Percentiles rank a stretch among this genome's conserved stretches.
Evolutionary conservation across 1,284 basidiomycete genomes (phyloP).

Genomic region (Erythrobasidium hasegawianum): DNA sequence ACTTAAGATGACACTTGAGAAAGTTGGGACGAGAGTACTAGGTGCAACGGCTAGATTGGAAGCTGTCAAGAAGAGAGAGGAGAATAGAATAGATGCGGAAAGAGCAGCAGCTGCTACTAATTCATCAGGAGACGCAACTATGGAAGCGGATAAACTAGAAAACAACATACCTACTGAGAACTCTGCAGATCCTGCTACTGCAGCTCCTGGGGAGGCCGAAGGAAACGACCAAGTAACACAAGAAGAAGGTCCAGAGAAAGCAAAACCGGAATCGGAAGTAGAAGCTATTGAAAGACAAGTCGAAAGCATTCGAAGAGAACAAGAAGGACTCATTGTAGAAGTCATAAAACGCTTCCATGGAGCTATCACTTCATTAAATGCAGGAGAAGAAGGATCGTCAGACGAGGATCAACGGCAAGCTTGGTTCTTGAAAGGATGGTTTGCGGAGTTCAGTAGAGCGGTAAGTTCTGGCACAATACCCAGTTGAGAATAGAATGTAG

Average conservation of each 20-base stretch:
- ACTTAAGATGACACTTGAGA: constrained; percentile 73
- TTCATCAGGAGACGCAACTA: not conserved
- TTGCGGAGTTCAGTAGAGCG: constrained; percentile 71
- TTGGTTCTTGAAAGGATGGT: constrained; percentile 84
- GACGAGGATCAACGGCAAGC: constrained; percentile 68
- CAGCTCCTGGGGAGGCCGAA: too few relatives aligned
- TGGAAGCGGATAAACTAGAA: constrained; percentile 1
- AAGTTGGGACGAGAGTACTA: constrained; percentile 78
- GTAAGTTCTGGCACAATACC: too few relatives aligned
- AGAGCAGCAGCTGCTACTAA: constrained; percentile 37
- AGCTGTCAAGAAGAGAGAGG: constrained; percentile 74
- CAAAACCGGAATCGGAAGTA: constrained; percentile 61
- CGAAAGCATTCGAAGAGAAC: constrained; percentile 62
- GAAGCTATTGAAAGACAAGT: constrained; percentile 67
- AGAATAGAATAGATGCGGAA: constrained; percentile 51
- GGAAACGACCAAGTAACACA: constrained; percentile 22
- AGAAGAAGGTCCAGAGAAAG: constrained; percentile 60
- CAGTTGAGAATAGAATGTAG: too few relatives aligned
- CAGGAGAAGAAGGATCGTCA: too few relatives aligned
- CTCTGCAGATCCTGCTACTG: not conserved
- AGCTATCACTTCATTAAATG: constrained; percentile 50
- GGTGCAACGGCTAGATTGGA: constrained; percentile 68
- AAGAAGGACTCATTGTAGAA: constrained; percentile 65
- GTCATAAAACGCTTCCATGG: constrained; percentile 62
- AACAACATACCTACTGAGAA: not conserved